These are phyloP conservation scores for Fomitopsis pinicola DNA, from an alignment of 1,284 basidiomycete species.

Conservation along the genomic window DNA sequence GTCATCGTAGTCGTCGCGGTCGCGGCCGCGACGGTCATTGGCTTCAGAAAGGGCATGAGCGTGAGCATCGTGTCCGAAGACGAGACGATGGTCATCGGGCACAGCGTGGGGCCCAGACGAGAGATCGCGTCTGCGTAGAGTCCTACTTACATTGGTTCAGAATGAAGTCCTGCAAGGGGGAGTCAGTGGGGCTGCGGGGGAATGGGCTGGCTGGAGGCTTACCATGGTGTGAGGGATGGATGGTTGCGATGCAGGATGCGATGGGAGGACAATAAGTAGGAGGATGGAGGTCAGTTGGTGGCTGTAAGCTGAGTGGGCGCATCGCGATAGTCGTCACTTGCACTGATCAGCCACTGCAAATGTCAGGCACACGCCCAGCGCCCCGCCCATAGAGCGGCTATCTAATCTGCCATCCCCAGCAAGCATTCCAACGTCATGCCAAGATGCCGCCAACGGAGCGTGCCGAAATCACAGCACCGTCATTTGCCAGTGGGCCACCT, in stretches of 20 bases:
- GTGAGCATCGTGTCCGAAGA: slow-evolving; percentile 1
- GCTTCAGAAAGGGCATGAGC: slow-evolving; percentile 1
- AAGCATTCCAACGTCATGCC: neutral
- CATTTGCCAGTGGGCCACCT: too few relatives aligned
- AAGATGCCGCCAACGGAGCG: neutral
- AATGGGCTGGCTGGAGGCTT: neutral
- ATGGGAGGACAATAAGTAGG: neutral
- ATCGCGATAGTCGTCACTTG: slow-evolving; percentile 2
- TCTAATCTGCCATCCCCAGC: neutral
- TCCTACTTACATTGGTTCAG: neutral
- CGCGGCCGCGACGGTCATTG: neutral
- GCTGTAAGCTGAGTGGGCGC: neutral
- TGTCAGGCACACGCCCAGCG: neutral
- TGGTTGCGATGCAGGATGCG: neutral
- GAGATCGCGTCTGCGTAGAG: neutral
- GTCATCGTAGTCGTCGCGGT: neutral
- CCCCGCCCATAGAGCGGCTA: neutral
- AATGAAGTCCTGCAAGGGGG: neutral
- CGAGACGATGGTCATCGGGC: slow-evolving; percentile 1
- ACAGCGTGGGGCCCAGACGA: neutral
- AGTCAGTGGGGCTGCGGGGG: neutral
- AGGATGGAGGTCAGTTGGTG: neutral
- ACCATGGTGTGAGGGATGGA: neutral
- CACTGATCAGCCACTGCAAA: neutral
- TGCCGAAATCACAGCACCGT: neutral